Evolutionary conservation across 208 protist species (phyloP).

Genomic region (Vickermania ingenoplastis): DNA sequence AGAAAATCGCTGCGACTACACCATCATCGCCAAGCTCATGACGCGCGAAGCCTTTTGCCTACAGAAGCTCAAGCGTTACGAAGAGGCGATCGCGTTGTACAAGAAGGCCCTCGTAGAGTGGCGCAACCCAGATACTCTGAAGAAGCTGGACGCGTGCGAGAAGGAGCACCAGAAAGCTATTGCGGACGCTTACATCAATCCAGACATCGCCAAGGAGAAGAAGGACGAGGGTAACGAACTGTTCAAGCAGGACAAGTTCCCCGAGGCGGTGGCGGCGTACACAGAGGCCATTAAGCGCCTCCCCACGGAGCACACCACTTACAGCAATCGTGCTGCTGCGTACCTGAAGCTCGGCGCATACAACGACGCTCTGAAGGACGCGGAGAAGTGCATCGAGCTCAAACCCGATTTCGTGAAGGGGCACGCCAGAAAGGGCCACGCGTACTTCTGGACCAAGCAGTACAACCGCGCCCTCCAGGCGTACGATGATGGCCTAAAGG

Average conservation of each 20-base stretch:
- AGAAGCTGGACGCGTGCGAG: constrained; percentile 84
- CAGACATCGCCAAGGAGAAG: constrained; percentile 81
- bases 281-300: constrained; percentile 92
- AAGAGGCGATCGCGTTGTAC: constrained; percentile 85
- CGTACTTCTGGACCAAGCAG: constrained; percentile 93
- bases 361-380: constrained; percentile 90
- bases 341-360: constrained; percentile 96
- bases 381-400: constrained; percentile 92
- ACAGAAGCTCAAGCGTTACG: constrained; percentile 76
- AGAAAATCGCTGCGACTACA: constrained; percentile 89
- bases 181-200: constrained; percentile 89
- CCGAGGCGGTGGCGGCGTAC: constrained; percentile 91
- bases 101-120: constrained; percentile 89
- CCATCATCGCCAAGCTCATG: constrained; percentile 86
- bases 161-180: constrained; percentile 83
- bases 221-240: constrained; percentile 93
- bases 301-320: constrained; percentile 89
- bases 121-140: constrained; percentile 87
- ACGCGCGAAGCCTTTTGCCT: constrained; percentile 83
- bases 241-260: constrained; percentile 94
- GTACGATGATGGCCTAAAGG: constrained; percentile 92
- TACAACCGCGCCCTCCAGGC: constrained; percentile 93
- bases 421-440: constrained; percentile 82
- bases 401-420: constrained; percentile 94
- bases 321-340: constrained; percentile 92